Percentiles rank a stretch among this genome's conserved stretches.
phyloP scores from a whole-genome alignment of 768 basidiomycete species.

The Leccinellum luteum region DNA sequence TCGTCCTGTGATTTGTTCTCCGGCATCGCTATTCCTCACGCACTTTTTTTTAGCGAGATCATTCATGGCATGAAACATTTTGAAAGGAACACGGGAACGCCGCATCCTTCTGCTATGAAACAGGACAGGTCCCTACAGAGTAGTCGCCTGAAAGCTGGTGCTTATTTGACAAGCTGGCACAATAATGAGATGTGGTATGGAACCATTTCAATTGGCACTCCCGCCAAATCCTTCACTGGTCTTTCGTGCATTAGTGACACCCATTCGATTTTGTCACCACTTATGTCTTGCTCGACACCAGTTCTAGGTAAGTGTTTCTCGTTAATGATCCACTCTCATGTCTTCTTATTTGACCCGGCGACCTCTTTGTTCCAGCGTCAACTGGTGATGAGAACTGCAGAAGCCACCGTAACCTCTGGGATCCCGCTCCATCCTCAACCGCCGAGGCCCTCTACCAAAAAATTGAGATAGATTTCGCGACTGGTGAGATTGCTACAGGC shows the following conservation, averaged over 20 bases:
- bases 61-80: background rate
- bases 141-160: background rate
- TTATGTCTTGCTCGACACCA: background rate
- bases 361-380: background rate
- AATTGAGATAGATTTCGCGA: no score
- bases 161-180: background rate
- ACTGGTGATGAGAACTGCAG: background rate
- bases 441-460: no score
- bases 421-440: no score
- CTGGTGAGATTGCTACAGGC: no score
- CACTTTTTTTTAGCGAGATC: background rate
- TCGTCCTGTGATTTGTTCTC: no score
- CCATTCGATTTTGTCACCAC: background rate
- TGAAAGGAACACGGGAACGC: background rate
- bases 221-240: background rate
- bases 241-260: no score
- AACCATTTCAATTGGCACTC: background rate
- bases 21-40: no score
- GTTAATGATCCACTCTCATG: background rate
- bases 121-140: background rate
- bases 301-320: background rate
- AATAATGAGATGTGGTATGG: background rate
- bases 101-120: background rate
- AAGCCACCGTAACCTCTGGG: background rate
- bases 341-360: background rate